Base-by-base conservation (phyloP, 1,139 yeast genomes). In the Scheffersomyces segobiensis region DNA sequence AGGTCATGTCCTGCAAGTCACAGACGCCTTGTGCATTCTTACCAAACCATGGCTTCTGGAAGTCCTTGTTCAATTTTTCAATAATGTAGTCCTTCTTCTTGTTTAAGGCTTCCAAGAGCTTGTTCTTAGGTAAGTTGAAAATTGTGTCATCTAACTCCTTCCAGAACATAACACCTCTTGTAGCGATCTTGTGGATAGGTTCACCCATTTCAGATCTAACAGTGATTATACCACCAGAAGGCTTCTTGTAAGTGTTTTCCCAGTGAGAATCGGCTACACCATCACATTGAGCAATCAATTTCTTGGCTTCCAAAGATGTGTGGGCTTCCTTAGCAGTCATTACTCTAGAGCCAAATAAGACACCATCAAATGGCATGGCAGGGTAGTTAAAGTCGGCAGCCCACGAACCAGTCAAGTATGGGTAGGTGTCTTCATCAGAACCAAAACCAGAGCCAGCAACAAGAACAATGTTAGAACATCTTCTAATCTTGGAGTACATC, bases 141-240 rank as follows among this genome's bases (percentile, higher is more conserved):
- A 95, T 87, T 55, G 97, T 91, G 67, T 92, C 96, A 76, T 95
- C 99, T 79, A 95, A 83, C 78, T 95, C 98, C 74, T 89, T 89
- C 99, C 99, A 95, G 73, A 95, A 87, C 77, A 91, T 75, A 62
- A 95, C 98, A 83, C 98, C 98, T 76, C 99, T 90, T 59, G 99
- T 95, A 50, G 99, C 99, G 69, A 95, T 86, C 82, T 95, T 95
- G 80, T 95, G 99, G 72, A 95, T 95, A 71, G 99, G 99, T 81
- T 95, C 99, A 74, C 99, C 99, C 98, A 95, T 95, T 83, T 95
- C 99, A 46, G 98, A 93, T 73, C 91, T 86, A 62, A 95, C 99
- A 59, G 99, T 93, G 67, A 95, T 82, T 64, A 96, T 87, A 77
- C 99, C 99, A 79, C 99, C 99, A 62, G 98, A 88, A 69, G 98